Conservation (phyloP, 2,329 filamentous ascomycete species). For the Anthostomella pinea region DNA sequence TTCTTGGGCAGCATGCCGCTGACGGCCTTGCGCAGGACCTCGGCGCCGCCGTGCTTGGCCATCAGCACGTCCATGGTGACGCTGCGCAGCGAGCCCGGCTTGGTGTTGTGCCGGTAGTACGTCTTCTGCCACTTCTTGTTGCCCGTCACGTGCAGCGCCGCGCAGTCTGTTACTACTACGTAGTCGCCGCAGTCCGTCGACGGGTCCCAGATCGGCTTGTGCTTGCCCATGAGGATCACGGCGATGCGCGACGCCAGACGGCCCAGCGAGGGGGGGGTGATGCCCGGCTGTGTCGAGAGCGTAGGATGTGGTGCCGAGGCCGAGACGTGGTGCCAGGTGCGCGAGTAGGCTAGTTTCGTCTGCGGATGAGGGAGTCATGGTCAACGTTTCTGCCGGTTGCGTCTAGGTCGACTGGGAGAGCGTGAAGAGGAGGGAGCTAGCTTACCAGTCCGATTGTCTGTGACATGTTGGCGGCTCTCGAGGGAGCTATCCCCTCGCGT, state of each 20-base stretch:
- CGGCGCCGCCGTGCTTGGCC: constrained; percentile 87
- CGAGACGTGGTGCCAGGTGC: constrained; percentile 87
- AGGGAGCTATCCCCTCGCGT: constrained; percentile 32
- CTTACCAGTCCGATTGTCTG: constrained; percentile 74
- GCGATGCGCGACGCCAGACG: constrained; percentile 87
- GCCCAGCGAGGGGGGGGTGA: constrained; percentile 76
- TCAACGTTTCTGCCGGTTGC: constrained; percentile 2
- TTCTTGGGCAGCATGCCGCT: constrained; percentile 99
- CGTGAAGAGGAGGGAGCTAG: constrained; percentile 16
- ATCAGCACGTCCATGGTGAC: constrained; percentile 96
- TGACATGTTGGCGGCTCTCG: constrained; percentile 58
- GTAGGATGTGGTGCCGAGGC: constrained; percentile 64
- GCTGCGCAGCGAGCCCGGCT: constrained; percentile 79
- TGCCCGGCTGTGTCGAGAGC: constrained; percentile 54
- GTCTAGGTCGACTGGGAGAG: constrained; percentile 1
- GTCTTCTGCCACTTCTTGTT: constrained; percentile 91
- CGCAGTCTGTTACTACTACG: constrained; percentile 89
- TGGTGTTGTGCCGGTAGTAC: constrained; percentile 92
- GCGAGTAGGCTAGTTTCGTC: constrained; percentile 95
- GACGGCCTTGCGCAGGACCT: constrained; percentile 88
- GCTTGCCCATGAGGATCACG: constrained; percentile 90
- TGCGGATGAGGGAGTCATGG: constrained; percentile 35
- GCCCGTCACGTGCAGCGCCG: constrained; percentile 81
- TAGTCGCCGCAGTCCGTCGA: constrained; percentile 99
- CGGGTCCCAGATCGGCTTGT: constrained; percentile 97